Base-by-base conservation (phyloP, 163 green algal species). In the Scenedesmus sp. region DNA sequence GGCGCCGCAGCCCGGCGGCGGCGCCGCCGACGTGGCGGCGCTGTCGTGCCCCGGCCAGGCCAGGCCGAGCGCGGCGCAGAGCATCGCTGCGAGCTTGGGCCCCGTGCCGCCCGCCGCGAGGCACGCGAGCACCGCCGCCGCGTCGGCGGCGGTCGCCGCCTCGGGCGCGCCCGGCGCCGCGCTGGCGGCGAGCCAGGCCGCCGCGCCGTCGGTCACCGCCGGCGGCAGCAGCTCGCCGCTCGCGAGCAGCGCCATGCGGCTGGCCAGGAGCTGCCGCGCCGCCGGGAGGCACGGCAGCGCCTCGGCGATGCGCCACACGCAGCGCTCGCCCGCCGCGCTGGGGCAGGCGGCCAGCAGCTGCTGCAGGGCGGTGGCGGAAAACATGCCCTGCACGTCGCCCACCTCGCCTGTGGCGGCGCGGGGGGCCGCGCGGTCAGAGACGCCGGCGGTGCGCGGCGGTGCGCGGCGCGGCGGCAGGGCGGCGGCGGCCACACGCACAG, bases 251-350 rank as follows among this genome's bases (percentile, higher is more conserved):
- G 51, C 18, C 58, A 85, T 66, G 24, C 83, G 44, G 53, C 57
- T 56, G 24, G 24, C 13, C 17, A 81, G 83, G 6, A 87, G 57
- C n/a, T 53, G 47, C 10, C 47, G 50, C 17, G 78, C 81, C 1
- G 80, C 84, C 9, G 74, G 2, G 9, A 82, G 51, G 70, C 76
- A 85, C 28, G 79, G 75, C 51, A 89, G 34, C 3, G 24, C 28
- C 14, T 69, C 62, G 14, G 75, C 77, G 17, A 90, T 83, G 53
- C 50, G 33, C 45, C 87, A 82, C n/a, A 89, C 80, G 56, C 74
- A 67, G 24, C 45, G 54, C 29, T 56, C 36, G 18, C 45, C 54
- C 9, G 22, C 31, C 47, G 53, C n/a, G 26, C 31, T 47, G 31
- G 70, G 51, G 29, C 71, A 77, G 20, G 22, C 51, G 56, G 63